phyloP scores from a whole-genome alignment of 805 yeast species.

The Saccharomycopsis vini region DNA sequence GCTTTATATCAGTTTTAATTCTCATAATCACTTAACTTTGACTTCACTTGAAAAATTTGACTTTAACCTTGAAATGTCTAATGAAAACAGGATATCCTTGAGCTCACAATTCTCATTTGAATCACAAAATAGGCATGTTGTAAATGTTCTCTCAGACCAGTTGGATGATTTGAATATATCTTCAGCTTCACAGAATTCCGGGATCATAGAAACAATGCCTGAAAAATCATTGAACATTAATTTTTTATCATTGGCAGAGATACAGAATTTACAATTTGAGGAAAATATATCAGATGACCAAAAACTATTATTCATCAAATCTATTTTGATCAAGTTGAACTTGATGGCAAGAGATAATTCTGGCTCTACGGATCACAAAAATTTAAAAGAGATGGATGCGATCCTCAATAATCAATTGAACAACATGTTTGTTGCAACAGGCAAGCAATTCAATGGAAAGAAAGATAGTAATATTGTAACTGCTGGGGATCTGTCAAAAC shows the following conservation, averaged over 20 bases:
- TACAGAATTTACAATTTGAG: slow-evolving; percentile 11
- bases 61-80: too few relatives aligned
- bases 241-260: slow-evolving; percentile 10
- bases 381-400: slow-evolving; percentile 14
- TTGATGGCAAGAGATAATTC: not conserved
- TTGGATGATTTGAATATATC: not conserved
- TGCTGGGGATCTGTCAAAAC: too few relatives aligned
- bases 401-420: slow-evolving; percentile 11
- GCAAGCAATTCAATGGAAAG: not conserved
- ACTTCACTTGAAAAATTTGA: too few relatives aligned
- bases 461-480: too few relatives aligned
- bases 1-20: too few relatives aligned
- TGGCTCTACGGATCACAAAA: slow-evolving; percentile 2
- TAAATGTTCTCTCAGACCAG: not conserved
- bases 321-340: slow-evolving; percentile 15
- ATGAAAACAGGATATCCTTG: slow-evolving; percentile 9
- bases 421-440: slow-evolving; percentile 3
- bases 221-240: slow-evolving; percentile 6
- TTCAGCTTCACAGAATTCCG: not conserved
- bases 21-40: too few relatives aligned
- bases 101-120: slow-evolving; percentile 19
- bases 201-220: too few relatives aligned
- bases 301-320: slow-evolving; percentile 16
- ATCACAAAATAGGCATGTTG: slow-evolving; percentile 1
- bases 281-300: slow-evolving; percentile 7